phyloP scores from a whole-genome alignment of 495 filamentous ascomycete genomes.

The Aspergillus saccharolyticus region DNA sequence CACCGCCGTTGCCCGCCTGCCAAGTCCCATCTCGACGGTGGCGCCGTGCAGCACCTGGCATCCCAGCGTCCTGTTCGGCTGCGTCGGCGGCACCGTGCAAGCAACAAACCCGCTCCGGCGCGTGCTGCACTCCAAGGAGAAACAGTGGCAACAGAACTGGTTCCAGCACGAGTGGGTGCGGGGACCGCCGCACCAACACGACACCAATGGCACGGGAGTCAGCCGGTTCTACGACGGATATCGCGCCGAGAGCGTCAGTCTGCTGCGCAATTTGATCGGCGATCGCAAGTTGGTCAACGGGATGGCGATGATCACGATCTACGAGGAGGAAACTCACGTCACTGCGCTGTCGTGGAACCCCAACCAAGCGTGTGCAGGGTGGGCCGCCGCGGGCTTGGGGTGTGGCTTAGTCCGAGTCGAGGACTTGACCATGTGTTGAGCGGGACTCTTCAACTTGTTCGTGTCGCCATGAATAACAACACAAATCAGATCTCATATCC shows the following conservation, averaged over 20 bases:
- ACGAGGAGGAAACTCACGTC: slow-evolving; percentile 54
- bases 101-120: slow-evolving; percentile 54
- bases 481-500: too few relatives aligned
- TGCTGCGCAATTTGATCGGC: slow-evolving; percentile 27
- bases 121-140: slow-evolving; percentile 47
- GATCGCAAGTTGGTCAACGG: slow-evolving; percentile 34
- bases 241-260: slow-evolving; percentile 40
- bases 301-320: slow-evolving; percentile 44
- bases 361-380: slow-evolving; percentile 56
- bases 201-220: slow-evolving; percentile 33
- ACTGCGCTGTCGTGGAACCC: slow-evolving; percentile 61
- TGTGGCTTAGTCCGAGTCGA: slow-evolving; percentile 64
- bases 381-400: slow-evolving; percentile 59
- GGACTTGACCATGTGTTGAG: slow-evolving; percentile 51
- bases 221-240: slow-evolving; percentile 58
- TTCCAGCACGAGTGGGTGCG: slow-evolving; percentile 57
- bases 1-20: slow-evolving; percentile 31
- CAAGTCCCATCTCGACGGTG: slow-evolving; percentile 36
- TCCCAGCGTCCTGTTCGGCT: slow-evolving; percentile 49
- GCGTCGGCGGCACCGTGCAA: slow-evolving; percentile 51
- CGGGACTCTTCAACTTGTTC: too few relatives aligned
- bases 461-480: too few relatives aligned
- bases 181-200: too few relatives aligned
- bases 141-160: slow-evolving; percentile 56
- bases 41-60: slow-evolving; percentile 46